Conservation (phyloP, 805 yeast species). For the Sugiyamaella lignohabitans region DNA sequence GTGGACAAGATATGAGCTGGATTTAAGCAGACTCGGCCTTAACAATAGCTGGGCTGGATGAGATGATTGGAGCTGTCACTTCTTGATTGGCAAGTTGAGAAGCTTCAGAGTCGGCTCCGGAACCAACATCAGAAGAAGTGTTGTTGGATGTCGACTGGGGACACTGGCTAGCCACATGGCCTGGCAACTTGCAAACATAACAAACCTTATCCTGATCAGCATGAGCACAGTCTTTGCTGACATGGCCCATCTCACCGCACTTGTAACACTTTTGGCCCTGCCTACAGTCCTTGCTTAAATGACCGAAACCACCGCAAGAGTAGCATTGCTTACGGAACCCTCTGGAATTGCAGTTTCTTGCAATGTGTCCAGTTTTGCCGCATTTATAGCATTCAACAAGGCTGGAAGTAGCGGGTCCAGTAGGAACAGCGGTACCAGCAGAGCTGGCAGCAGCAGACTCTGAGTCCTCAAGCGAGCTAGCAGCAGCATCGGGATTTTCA, state of each 20-base stretch:
- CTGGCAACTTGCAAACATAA: conserved; percentile 69
- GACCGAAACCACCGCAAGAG: conserved; percentile 87
- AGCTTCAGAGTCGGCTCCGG: too few species aligned
- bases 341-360: conserved; percentile 66
- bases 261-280: conserved; percentile 86
- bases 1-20: too few species aligned
- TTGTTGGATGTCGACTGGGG: too few species aligned
- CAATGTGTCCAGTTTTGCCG: conserved; percentile 85
- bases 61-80: too few species aligned
- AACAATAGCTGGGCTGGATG: too few species aligned
- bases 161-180: conserved; percentile 87
- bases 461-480: too few species aligned
- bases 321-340: conserved; percentile 74
- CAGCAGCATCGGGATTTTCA: too few species aligned
- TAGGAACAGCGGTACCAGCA: conserved; percentile 16
- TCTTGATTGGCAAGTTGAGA: too few species aligned
- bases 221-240: conserved; percentile 73
- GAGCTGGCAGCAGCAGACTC: conserved; percentile 9
- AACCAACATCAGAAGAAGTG: too few species aligned
- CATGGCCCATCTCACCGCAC: conserved; percentile 89
- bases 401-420: conserved; percentile 38
- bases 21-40: too few species aligned
- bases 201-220: conserved; percentile 51
- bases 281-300: conserved; percentile 81
- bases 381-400: conserved; percentile 76